Evolutionary conservation across 2,329 filamentous ascomycete genomes (phyloP), one percentile per base, ranked within the genome.

Genomic region (Beauveria sp.): DNA sequence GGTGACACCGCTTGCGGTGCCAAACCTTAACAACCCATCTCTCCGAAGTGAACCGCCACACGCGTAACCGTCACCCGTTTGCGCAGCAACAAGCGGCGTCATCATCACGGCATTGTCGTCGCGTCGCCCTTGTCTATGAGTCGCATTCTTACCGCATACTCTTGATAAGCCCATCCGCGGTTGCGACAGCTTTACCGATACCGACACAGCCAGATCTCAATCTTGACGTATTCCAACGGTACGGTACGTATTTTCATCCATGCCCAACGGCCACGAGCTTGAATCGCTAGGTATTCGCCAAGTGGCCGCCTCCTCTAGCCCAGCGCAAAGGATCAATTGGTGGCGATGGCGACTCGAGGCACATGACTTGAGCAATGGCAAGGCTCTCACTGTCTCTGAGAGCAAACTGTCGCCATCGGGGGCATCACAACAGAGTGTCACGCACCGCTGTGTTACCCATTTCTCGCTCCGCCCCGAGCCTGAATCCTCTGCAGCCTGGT

Each of bases 1-100:
- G 12, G 60, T 50, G 38, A 57, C 46, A 61, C 60, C 52, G 60
- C 53, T 61, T 61, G 43, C 60, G 53, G 45, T 56, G 52, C 53
- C 43, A 61, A 61, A 61, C 53, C 53, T 57, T 61, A 61, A 45
- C 46, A 43, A 26, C 45, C 22, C 45, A 40, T 45, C 46, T 60
- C 57, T 46, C 58, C 50, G 50, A 53, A 28, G 42, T 46, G 40
- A 46, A 24, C 58, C 26, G 50, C 50, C 58, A 47, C 58, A 43
- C 24, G 47, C 57, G 57, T 49, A 52, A 52, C 56, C 51, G 52
- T 26, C 40, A 34, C 47, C 57, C 58, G 58, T 47, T 60, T 60
- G 58, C 50, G 26, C 58, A 47, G 51, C 50, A 20, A 46, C 49
- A 60, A 54, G 46, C 58, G 38, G 50, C 50, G 12, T 16, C 49